Evolutionary conservation across 169 alveolate species (phyloP), one percentile per base, ranked within the genome.

Genomic region (Plasmodium inui): DNA sequence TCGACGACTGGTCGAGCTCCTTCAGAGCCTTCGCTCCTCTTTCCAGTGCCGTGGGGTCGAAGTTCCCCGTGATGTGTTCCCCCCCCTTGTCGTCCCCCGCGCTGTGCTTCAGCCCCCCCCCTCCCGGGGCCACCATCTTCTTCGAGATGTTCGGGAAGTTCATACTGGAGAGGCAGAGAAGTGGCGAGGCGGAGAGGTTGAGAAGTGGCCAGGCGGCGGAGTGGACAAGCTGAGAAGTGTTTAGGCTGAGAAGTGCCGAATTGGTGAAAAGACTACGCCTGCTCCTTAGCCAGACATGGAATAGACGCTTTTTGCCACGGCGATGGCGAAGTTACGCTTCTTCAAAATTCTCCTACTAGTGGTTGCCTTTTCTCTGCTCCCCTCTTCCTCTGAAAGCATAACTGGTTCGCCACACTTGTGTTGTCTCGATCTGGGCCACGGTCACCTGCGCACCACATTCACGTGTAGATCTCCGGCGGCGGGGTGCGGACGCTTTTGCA

Each of bases 11-110:
- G 82, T 98, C 99, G 67, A 99, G 91, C 95, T 98, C 99, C 96
- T 98, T 98, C 92, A 98, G 97, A 12, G 99, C 99, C 97, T 98
- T 97, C 4, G 99, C 99, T 30, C 99, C 99, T 85, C 99, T 97
- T 96, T 99, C 99, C 79, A 99, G 97, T 1, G 99, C 99, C 0
- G 99, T 96, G 4, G 99, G 99, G 93, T 99, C 99, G 95, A 99
- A 96, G 92, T 94, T 71, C 14, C 89, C 82, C 3, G 96, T 89
- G 5, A 83, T 84, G 26, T 92, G 82, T 14, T 79, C 88, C 12
- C 57, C 71, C 32, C 70, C 67, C 10, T 67, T 84, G 7, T 81
- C 90, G 50, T 79, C 89, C 70, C 57, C 19, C 19, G 9, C 17
- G 19, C n/a, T 26, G 50, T 28, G 32, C 7, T 46, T 39, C 26